Conservation (phyloP, 2,329 filamentous ascomycete species). For the Neurospora sp. region DNA sequence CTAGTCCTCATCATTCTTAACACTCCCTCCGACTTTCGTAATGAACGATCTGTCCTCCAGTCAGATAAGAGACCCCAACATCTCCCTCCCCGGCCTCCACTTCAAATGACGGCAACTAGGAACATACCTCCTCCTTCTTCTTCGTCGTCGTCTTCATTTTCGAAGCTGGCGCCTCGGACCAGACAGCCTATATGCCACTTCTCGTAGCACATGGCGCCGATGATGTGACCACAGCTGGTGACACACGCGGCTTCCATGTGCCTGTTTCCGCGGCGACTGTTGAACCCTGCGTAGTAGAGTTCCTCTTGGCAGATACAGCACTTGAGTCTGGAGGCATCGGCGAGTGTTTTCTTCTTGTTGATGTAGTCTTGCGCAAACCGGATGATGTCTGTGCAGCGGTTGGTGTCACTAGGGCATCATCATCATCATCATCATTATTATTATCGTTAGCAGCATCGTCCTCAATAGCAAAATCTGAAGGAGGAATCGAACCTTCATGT, state of each 20-base stretch:
- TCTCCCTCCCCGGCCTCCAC: not conserved
- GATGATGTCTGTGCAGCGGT: not conserved
- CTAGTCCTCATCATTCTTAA: not conserved
- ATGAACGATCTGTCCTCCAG: not conserved
- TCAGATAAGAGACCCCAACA: not conserved
- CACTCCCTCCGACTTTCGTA: not conserved
- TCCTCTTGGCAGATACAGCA: not conserved
- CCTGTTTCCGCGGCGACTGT: not conserved
- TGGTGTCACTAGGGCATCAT: not conserved
- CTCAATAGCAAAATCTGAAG: not conserved
- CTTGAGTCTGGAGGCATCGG: not conserved
- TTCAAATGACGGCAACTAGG: not conserved
- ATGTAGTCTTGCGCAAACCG: not conserved
- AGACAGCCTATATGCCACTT: not conserved
- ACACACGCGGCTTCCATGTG: not conserved
- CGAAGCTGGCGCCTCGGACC: not conserved
- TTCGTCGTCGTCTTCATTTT: not conserved
- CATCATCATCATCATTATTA: not conserved
- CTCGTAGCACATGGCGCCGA: not conserved
- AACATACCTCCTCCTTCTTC: not conserved
- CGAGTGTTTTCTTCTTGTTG: not conserved
- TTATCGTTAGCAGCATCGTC: not conserved
- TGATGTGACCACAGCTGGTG: not conserved
- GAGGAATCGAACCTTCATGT: not conserved
- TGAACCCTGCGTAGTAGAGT: not conserved